These are phyloP conservation scores for Eucalyptus tenuipes DNA, from an alignment of 345 rosid species.

Conservation along the genomic window DNA sequence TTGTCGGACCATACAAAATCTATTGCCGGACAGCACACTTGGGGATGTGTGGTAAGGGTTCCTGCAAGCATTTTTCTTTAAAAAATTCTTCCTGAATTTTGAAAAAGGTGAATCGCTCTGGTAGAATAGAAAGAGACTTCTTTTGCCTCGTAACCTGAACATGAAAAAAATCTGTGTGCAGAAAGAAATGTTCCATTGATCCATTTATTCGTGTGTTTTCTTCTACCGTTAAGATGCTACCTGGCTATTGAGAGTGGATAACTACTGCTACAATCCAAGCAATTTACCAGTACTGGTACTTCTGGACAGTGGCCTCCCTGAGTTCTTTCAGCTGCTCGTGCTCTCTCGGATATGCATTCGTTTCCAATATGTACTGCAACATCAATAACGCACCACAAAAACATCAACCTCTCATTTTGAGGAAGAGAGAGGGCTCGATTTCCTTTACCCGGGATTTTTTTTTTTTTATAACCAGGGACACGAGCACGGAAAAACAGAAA, in stretches of 20 bases:
- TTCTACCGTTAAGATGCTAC: not conserved
- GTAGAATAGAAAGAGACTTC: not conserved
- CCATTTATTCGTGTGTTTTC: not conserved
- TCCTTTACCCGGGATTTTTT: too few species aligned
- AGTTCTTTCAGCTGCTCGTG: constrained; percentile 28
- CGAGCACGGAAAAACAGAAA: too few species aligned
- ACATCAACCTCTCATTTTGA: not conserved
- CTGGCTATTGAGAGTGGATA: not conserved
- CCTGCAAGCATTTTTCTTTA: too few species aligned
- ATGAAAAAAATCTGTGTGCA: not conserved
- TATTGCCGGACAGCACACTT: too few species aligned
- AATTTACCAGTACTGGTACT: constrained; percentile 7
- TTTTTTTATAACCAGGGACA: too few species aligned
- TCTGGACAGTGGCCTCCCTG: constrained; percentile 22
- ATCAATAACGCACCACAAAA: not conserved
- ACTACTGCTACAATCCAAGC: not conserved
- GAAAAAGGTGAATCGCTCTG: not conserved
- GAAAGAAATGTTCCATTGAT: not conserved
- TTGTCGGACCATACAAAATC: too few species aligned
- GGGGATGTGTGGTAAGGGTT: too few species aligned
- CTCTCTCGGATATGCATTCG: constrained; percentile 38
- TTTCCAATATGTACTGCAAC: constrained; percentile 23
- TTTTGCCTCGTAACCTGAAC: not conserved
- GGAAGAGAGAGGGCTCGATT: too few species aligned
- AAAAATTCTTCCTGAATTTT: too few species aligned